Conservation (phyloP, 805 yeast species). For the Sporopachydermia lactativora region DNA sequence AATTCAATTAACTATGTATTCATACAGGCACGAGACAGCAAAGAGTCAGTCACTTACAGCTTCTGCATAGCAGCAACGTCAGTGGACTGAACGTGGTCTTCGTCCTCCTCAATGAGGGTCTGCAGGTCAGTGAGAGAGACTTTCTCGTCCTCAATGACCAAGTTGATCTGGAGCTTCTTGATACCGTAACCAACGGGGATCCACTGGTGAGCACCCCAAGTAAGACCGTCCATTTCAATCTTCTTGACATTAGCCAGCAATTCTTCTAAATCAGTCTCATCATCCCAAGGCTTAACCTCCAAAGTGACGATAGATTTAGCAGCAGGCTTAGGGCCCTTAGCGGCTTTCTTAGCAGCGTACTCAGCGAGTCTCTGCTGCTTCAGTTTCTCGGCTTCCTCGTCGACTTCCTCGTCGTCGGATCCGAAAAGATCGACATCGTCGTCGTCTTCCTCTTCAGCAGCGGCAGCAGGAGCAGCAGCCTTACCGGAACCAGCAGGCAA, state of each 20-base stretch:
- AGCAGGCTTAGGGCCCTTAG: slow-evolving; percentile 95
- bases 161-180: slow-evolving; percentile 96
- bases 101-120: slow-evolving; percentile 71
- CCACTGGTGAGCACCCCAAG: slow-evolving; percentile 96
- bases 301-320: slow-evolving; percentile 95
- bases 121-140: slow-evolving; percentile 83
- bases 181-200: slow-evolving; percentile 99
- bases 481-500: slow-evolving; percentile 71
- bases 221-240: slow-evolving; percentile 82
- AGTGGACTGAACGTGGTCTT: slow-evolving; percentile 98
- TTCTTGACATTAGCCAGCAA: slow-evolving; percentile 76
- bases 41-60: slow-evolving; percentile 41
- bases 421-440: slow-evolving; percentile 90
- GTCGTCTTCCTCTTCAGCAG: slow-evolving; percentile 70
- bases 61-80: slow-evolving; percentile 98
- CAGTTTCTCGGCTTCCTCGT: slow-evolving; percentile 92
- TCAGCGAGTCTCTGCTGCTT: slow-evolving; percentile 97
- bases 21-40: too few relatives aligned
- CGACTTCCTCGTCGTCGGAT: slow-evolving; percentile 87
- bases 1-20: too few relatives aligned
- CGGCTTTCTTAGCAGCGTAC: slow-evolving; percentile 95
- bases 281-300: slow-evolving; percentile 99
- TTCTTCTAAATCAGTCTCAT: slow-evolving; percentile 91
- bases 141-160: slow-evolving; percentile 94
- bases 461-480: slow-evolving; percentile 46